Base-by-base conservation (phyloP, 768 basidiomycete species). In the Dictyophora rubrovolvata region DNA sequence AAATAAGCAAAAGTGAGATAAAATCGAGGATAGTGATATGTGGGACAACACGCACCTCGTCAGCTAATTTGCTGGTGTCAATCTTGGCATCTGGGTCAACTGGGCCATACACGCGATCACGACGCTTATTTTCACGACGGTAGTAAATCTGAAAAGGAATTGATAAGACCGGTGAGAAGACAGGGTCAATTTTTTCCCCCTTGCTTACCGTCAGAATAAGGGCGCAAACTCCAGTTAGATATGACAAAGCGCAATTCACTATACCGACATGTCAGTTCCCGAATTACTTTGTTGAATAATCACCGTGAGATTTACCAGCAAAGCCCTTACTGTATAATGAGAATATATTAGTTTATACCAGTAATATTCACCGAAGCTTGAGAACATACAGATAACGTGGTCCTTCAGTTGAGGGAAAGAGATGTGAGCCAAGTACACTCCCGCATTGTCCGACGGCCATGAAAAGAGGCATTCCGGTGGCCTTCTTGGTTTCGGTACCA, bases 391-490 rank as follows among this genome's bases (percentile, higher is more conserved):
- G 78, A 62, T 87, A 89, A 42, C 71, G 70, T 1, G 87, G 87
- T 0, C 81, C 79, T 42, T 87, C 81, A 0, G 75, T 74, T 16
- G 76, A 71, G 0, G 86, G 87, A 68, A 81, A 88, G 12, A 89
- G 72, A 60, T 87, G 85, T 0, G 86, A 78, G n/a, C 86, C 86
- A 20, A 87, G 73, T 52, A 87, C 71, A 61, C 86, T 86, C 12
- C 86, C 87, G 54, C 85, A 81, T 66, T 89, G 87, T 0, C 87
- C 87, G 36, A 89, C 86, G 9, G 84, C 78, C 82, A 87, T 87
- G 66, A 88, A 87, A 70, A 86, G 77, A 10, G 86, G 85, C 35
- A 87, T 84, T 0, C 87, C 86, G 0, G 86, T 81, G 0, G 87
- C 86, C 57, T 79, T 81, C 69, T 89, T 87, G 0, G 84, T 83